Base-by-base conservation (phyloP, 1,139 yeast genomes). In the Diutina siamensis region DNA sequence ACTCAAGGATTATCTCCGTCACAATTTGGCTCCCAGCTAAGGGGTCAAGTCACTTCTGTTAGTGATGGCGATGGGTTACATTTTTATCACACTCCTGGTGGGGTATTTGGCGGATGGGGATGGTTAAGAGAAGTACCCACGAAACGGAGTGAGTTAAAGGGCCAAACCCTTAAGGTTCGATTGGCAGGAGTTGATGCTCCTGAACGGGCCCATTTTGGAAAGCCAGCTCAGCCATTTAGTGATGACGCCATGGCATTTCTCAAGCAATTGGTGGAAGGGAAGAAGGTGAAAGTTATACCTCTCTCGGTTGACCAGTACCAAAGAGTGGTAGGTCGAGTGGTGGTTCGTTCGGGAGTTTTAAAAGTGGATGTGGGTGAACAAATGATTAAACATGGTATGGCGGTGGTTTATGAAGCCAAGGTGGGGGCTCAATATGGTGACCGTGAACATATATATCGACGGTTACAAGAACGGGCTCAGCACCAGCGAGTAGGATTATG, bases 131-230 rank as follows among this genome's bases (percentile, higher is more conserved):
- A 49, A 36, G 66, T 64, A 45, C 83, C 57, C 47, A 72, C 55
- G 42, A 59, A 66, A 34, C 67, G 77, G 49, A 55, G 65, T 45
- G 67, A 61, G 33, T 58, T 80, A 46, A 78, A 76, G 53, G 79
- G 78, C 52, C 73, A 76, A 55, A 76, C 86, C 2, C 64, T 76
- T 27, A 71, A 76, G 63, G 76, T 94, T 13, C 68, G 99, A 44
- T 63, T 92, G 31, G 84, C 94, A 61, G 99, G 97, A 0, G 80
- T 92, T n/a, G 99, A 92, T 68, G 98, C 99, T 0, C 99, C 99
- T 1, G 99, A 92, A 59, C 66, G 94, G 40, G 77, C 95, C 1
- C 97, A 92, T 66, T 92, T 87, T 64, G 99, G 99, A 1, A 84
- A 84, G 51, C 89, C 95, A 0, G 84, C 95, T 0, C 98, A 92